Evolutionary conservation across 2,329 filamentous ascomycete genomes (phyloP).

Genomic region (Septoria petroselini): DNA sequence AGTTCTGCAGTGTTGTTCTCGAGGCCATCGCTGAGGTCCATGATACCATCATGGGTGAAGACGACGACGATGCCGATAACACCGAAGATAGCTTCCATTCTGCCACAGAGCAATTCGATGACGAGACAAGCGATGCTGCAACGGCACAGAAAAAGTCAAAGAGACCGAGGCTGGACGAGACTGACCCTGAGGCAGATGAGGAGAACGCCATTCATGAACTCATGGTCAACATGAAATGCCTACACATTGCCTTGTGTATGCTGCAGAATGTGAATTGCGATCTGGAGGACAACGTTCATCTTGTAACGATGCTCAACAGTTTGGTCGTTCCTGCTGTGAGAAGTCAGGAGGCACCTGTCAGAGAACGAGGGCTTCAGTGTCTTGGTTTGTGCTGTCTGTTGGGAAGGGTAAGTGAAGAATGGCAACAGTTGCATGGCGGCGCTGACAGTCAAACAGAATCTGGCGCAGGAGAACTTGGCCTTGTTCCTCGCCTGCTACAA

Average conservation of each 20-base stretch:
- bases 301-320: constrained; percentile 98
- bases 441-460: constrained; percentile 50
- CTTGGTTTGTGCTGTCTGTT: constrained; percentile 87
- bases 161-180: constrained; percentile 56
- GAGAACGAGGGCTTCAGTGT: constrained; percentile 85
- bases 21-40: constrained; percentile 96
- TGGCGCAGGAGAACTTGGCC: constrained; percentile 86
- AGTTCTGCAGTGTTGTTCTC: constrained; percentile 80
- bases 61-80: constrained; percentile 51
- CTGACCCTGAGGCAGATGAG: constrained; percentile 54
- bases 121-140: constrained; percentile 49
- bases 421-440: neutral
- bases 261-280: constrained; percentile 86
- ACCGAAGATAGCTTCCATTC: constrained; percentile 85
- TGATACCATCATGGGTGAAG: constrained; percentile 76
- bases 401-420: constrained; percentile 60
- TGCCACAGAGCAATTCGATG: constrained; percentile 78
- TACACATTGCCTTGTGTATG: constrained; percentile 97
- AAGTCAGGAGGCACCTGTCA: constrained; percentile 85
- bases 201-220: constrained; percentile 83
- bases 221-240: constrained; percentile 96
- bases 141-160: constrained; percentile 36
- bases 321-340: constrained; percentile 92
- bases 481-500: constrained; percentile 95
- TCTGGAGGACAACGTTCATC: constrained; percentile 80